phyloP scores from a whole-genome alignment of 768 basidiomycete genomes.

The Mycena venus region DNA sequence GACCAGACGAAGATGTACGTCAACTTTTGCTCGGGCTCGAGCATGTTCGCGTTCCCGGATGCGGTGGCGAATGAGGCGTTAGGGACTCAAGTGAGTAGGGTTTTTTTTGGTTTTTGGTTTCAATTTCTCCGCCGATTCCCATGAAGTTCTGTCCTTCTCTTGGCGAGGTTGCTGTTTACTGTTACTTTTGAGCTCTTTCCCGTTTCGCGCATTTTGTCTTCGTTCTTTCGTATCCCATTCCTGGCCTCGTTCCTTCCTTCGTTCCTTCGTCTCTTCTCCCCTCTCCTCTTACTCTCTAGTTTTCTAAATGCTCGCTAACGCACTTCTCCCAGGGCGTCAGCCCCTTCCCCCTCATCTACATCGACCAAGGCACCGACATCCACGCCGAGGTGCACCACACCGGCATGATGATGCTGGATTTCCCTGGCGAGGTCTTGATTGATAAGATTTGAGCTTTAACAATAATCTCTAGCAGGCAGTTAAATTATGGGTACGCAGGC shows the following conservation, averaged over 20 bases:
- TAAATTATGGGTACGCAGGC: too few relatives aligned
- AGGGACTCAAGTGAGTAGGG: constrained; percentile 10
- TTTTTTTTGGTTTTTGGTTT: not conserved
- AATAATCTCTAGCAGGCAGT: not conserved
- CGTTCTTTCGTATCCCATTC: not conserved
- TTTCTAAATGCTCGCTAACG: too few relatives aligned
- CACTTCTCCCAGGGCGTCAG: constrained; percentile 13
- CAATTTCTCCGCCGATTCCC: not conserved
- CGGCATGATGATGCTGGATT: constrained; percentile 27
- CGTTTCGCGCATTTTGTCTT: not conserved
- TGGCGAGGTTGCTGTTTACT: too few relatives aligned
- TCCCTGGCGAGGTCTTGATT: constrained; percentile 26
- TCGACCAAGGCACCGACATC: constrained; percentile 27
- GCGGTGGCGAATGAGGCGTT: constrained; percentile 17
- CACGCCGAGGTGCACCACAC: constrained; percentile 25
- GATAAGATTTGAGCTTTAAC: constrained; percentile 23
- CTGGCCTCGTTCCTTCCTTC: too few relatives aligned
- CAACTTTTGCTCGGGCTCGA: constrained; percentile 29
- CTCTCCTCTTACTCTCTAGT: too few relatives aligned
- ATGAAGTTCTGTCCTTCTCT: not conserved
- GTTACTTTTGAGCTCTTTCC: too few relatives aligned
- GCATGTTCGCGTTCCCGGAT: constrained; percentile 16
- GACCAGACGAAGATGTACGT: constrained; percentile 22
- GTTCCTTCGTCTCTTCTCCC: too few relatives aligned
- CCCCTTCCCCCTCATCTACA: constrained; percentile 30